These are phyloP conservation scores for Suhomyces yuchorum DNA, from an alignment of 1,139 yeast genomes.

Conservation along the genomic window DNA sequence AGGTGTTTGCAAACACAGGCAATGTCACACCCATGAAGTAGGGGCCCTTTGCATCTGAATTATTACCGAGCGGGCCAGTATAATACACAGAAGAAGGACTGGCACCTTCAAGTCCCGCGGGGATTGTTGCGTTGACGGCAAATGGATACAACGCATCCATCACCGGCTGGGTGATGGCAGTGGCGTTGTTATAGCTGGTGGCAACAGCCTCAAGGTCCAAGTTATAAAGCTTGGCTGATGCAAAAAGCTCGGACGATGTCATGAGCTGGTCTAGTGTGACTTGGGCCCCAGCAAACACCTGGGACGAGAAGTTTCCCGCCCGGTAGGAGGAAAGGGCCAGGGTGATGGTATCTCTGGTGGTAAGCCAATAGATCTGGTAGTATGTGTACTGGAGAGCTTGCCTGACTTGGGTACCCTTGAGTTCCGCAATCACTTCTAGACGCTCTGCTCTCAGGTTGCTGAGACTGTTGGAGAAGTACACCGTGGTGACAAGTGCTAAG, in stretches of 20 bases:
- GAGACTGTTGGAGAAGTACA: constrained; percentile 69
- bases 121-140: constrained; percentile 44
- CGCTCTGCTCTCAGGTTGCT: constrained; percentile 67
- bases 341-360: constrained; percentile 62
- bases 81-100: constrained; percentile 50
- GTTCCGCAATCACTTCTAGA: constrained; percentile 73
- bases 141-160: constrained; percentile 56
- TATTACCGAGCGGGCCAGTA: constrained; percentile 60
- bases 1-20: constrained; percentile 73
- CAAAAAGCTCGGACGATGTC: constrained; percentile 61
- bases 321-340: constrained; percentile 60
- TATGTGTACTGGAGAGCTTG: constrained; percentile 66
- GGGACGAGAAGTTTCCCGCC: constrained; percentile 66
- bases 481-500: constrained; percentile 77
- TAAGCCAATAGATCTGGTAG: constrained; percentile 72
- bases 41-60: constrained; percentile 30
- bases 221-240: constrained; percentile 72
- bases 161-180: constrained; percentile 32
- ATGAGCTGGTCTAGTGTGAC: constrained; percentile 57
- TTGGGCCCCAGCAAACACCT: constrained; percentile 46
- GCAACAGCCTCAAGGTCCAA: constrained; percentile 44
- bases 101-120: constrained; percentile 31
- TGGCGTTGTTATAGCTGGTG: constrained; percentile 32
- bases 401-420: constrained; percentile 76
- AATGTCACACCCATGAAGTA: constrained; percentile 61